These are phyloP conservation scores for Fusarium burgessii DNA, from an alignment of 2,329 filamentous ascomycete genomes.

Conservation along the genomic window DNA sequence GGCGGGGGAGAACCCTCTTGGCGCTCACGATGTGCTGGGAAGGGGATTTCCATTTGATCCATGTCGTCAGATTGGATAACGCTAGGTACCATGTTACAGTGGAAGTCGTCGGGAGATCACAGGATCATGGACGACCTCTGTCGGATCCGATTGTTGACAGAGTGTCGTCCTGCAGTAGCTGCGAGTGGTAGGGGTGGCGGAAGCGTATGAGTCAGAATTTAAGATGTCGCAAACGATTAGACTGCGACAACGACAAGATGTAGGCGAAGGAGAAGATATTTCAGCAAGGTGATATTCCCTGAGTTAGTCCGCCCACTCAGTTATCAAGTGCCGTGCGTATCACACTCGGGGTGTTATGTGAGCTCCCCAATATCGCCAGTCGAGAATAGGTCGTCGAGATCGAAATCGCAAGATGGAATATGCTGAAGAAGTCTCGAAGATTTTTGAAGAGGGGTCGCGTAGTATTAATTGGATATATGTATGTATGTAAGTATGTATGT, in stretches of 20 bases:
- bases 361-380: slow-evolving; percentile 28
- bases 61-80: slow-evolving; percentile 50
- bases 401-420: slow-evolving; percentile 19
- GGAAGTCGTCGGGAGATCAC: slow-evolving; percentile 26
- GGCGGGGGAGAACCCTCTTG: slow-evolving; percentile 50
- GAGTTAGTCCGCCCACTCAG: slow-evolving; percentile 39
- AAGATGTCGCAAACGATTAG: slow-evolving; percentile 18
- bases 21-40: slow-evolving; percentile 41
- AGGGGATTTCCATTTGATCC: slow-evolving; percentile 44
- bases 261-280: slow-evolving; percentile 30
- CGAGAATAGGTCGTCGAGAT: slow-evolving; percentile 23
- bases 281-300: slow-evolving; percentile 26
- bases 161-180: slow-evolving; percentile 42
- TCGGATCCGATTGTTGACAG: slow-evolving; percentile 39
- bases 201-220: slow-evolving; percentile 8
- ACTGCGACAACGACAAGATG: slow-evolving; percentile 27
- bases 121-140: slow-evolving; percentile 48
- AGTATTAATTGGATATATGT: slow-evolving; percentile 28
- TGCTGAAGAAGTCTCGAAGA: background rate
- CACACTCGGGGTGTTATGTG: slow-evolving; percentile 34
- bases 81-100: slow-evolving; percentile 49
- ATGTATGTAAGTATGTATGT: background rate
- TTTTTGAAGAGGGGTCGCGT: slow-evolving; percentile 11
- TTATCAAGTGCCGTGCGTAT: slow-evolving; percentile 38
- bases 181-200: slow-evolving; percentile 18